Evolutionary conservation across 352 stramenopile species (phyloP).

Genomic region (Pythium biforme): DNA sequence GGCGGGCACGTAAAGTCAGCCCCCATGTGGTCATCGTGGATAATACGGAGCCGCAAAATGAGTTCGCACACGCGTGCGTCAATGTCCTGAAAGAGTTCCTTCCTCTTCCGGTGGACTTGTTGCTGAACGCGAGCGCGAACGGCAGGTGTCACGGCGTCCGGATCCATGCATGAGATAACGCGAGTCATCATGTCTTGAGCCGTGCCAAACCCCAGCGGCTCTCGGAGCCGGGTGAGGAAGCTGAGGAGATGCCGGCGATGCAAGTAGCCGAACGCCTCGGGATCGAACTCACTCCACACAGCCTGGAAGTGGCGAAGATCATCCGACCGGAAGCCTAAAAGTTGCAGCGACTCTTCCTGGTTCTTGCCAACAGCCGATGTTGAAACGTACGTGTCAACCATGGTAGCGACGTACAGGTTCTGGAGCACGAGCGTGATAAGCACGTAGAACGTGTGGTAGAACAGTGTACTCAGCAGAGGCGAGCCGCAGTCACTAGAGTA

Average conservation of each 20-base stretch:
- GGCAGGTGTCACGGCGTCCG: constrained; percentile 34
- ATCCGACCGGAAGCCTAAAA: constrained; percentile 61
- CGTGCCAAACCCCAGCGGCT: constrained; percentile 54
- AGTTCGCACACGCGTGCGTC: constrained; percentile 68
- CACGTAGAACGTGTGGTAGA: constrained; percentile 82
- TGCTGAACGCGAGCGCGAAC: constrained; percentile 36
- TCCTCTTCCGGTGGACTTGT: constrained; percentile 44
- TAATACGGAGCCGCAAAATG: constrained; percentile 57
- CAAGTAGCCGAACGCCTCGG: constrained; percentile 66
- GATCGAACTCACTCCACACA: constrained; percentile 78
- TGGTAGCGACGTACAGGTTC: constrained; percentile 79
- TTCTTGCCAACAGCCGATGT: constrained; percentile 62
- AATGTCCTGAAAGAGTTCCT: constrained; percentile 66
- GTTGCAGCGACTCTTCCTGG: constrained; percentile 48
- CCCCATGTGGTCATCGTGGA: constrained; percentile 53
- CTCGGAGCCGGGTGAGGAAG: constrained; percentile 50
- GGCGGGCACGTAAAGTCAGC: constrained; percentile 40
- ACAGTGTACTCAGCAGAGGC: constrained; percentile 52
- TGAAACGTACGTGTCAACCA: constrained; percentile 82
- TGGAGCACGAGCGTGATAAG: constrained; percentile 77
- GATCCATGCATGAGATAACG: constrained; percentile 23
- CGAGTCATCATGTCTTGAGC: constrained; percentile 26
- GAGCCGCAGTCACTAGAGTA: constrained; percentile 72
- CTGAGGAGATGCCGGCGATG: constrained; percentile 64
- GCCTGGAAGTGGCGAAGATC: constrained; percentile 65